phyloP scores from a whole-genome alignment of 2,329 filamentous ascomycete genomes.

The Fonsecaea pugnacius region DNA sequence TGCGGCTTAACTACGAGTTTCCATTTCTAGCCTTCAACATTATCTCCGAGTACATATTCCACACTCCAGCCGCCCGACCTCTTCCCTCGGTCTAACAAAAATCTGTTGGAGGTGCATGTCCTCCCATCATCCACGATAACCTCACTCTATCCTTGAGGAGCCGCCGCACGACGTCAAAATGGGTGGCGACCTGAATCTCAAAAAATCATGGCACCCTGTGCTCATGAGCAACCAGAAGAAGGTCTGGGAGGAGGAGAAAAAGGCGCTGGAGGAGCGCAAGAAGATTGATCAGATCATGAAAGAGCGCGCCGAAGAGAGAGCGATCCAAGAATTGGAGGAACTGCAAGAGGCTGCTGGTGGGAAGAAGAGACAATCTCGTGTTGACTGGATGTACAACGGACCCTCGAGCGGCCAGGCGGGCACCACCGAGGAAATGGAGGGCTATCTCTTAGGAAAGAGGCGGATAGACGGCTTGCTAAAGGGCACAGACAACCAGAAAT shows the following conservation, averaged over 20 bases:
- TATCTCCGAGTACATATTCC: not conserved
- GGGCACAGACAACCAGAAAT: conserved; percentile 76
- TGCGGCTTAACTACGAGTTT: not conserved
- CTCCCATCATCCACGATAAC: not conserved
- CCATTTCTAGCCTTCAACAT: not conserved
- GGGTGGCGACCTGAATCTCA: conserved; percentile 85
- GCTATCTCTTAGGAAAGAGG: conserved; percentile 88
- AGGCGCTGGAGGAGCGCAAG: conserved; percentile 92
- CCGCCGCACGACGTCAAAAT: conserved; percentile 58
- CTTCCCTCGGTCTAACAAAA: not conserved
- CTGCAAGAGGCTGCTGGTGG: conserved; percentile 89
- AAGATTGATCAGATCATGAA: conserved; percentile 87
- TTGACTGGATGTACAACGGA: conserved; percentile 98
- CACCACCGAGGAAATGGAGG: conserved; percentile 85
- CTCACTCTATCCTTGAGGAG: not conserved
- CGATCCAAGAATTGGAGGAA: conserved; percentile 86
- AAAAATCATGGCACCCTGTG: conserved; percentile 84
- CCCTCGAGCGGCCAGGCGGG: conserved; percentile 76
- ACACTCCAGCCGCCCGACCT: not conserved
- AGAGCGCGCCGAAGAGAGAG: conserved; percentile 90
- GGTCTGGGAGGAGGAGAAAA: conserved; percentile 90
- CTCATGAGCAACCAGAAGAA: conserved; percentile 86
- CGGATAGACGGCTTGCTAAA: conserved; percentile 86
- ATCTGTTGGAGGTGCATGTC: not conserved
- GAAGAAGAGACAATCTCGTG: conserved; percentile 75